A percentile compares a stretch with the other conserved stretches of the same genome.
These are phyloP conservation scores for Tephrocybe sp. DNA, from an alignment of 768 basidiomycete species.

Conservation along the genomic window DNA sequence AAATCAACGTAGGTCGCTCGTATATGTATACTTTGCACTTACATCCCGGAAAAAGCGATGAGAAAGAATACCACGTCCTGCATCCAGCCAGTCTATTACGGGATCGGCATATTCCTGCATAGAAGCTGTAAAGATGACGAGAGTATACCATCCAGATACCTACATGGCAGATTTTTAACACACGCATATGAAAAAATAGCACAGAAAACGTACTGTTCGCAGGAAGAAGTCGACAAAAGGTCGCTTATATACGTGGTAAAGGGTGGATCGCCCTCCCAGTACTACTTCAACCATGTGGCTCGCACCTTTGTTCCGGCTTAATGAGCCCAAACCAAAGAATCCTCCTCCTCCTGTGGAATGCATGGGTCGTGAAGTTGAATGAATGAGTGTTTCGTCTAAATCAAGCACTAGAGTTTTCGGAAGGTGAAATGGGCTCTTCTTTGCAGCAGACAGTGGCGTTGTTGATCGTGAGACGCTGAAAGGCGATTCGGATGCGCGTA, in stretches of 20 bases:
- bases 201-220: constrained; percentile 60
- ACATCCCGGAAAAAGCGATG: constrained; percentile 93
- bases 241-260: constrained; percentile 98
- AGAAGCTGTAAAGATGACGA: constrained; percentile 98
- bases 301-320: constrained; percentile 60
- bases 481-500: constrained; percentile 17
- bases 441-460: constrained; percentile 47
- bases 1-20: constrained; percentile 3
- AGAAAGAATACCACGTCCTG: constrained; percentile 84
- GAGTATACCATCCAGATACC: constrained; percentile 98
- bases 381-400: constrained; percentile 97
- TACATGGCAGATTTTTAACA: constrained; percentile 30
- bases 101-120: constrained; percentile 99
- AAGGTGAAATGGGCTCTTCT: constrained; percentile 71
- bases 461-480: constrained; percentile 37
- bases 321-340: constrained; percentile 55
- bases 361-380: constrained; percentile 87
- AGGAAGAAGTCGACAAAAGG: constrained; percentile 96
- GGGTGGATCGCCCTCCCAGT: constrained; percentile 79
- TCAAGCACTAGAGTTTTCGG: constrained; percentile 97
- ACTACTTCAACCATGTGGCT: constrained; percentile 93
- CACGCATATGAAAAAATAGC: background rate
- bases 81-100: constrained; percentile 99
- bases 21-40: constrained; percentile 26
- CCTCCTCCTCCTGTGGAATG: constrained; percentile 42